Base-by-base conservation (phyloP, 495 filamentous ascomycete species). In the Trichoderma orchidacearum region DNA sequence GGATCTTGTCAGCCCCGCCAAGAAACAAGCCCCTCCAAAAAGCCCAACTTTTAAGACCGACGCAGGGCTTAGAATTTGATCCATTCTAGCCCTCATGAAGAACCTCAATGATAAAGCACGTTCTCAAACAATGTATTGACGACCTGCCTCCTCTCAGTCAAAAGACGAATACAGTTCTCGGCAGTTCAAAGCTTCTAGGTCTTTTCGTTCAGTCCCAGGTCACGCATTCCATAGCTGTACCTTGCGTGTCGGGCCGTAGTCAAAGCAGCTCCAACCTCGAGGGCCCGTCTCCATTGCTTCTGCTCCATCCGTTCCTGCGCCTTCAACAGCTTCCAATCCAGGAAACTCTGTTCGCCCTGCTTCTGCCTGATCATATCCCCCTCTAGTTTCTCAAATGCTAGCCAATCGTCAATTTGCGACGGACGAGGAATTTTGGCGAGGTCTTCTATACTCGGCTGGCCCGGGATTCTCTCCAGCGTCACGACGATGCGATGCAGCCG, bases 381-480 rank as follows among this genome's bases (percentile, higher is more conserved):
- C 52, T 75, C 63, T 30, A 73, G 57, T 29, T 66, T 69, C 56
- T 70, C 61, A 59, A 68, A 74, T 29, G 75, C 34, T 0, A 59
- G 30, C 73, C 72, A 79, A 50, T 76, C 73, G 56, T 79, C 76
- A 0, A 75, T 30, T 58, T 79, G 71, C 2, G 73, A 75, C 6
- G 74, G 72, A 28, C 56, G 62, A 0, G 75, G 76, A 3, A 75
- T 63, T 30, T 57, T 59, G 21, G 56, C n/a, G 13, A 73, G 56
- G 2, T 67, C 62, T 3, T 65, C 55, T 53, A 71, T 62, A 1
- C 66, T 51, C 3, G 48, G 57, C 59, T 72, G 69, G 30, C 59
- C 63, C 1, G 59, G 13, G 1, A 59, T 59, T 18, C 65, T 64
- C 55, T 74, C 66, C 2, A 77, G 64, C 3, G 56, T 64, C 17